These are phyloP conservation scores for Arthromyces matolae DNA, from an alignment of 768 basidiomycete species.

Conservation along the genomic window DNA sequence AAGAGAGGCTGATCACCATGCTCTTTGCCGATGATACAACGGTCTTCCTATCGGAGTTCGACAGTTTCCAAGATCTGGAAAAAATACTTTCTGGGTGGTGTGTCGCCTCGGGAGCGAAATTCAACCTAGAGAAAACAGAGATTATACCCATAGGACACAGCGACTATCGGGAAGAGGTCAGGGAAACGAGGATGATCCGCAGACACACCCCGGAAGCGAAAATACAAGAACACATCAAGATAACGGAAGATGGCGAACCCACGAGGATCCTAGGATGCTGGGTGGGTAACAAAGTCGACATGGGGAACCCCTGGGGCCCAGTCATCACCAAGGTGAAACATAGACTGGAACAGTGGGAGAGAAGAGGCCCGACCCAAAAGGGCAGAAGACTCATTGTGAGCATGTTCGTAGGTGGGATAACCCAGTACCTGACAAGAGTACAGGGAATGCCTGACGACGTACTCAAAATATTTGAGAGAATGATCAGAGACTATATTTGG, in stretches of 20 bases:
- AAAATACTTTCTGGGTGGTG: no score
- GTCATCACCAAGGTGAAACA: constrained; percentile 14
- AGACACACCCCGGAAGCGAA: neutral
- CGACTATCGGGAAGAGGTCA: constrained; percentile 8
- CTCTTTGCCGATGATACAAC: no score
- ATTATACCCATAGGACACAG: constrained; percentile 17
- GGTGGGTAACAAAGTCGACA: constrained; percentile 26
- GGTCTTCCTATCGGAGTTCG: no score
- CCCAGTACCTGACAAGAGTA: constrained; percentile 29
- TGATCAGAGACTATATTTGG: constrained; percentile 27
- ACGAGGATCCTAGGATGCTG: constrained; percentile 30
- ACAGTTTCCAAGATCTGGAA: no score
- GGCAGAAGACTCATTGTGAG: constrained; percentile 21
- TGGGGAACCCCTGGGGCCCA: constrained; percentile 19
- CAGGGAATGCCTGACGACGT: constrained; percentile 34
- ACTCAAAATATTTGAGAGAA: neutral
- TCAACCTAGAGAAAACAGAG: no score
- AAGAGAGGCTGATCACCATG: no score
- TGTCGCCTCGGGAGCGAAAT: no score
- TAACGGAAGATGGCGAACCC: constrained; percentile 25
- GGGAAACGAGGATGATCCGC: no score
- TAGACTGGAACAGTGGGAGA: constrained; percentile 22
- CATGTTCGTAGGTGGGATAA: constrained; percentile 10
- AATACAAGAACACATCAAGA: constrained; percentile 21
- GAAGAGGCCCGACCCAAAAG: constrained; percentile 25